Evolutionary conservation across 2,329 filamentous ascomycete genomes (phyloP), one percentile per base, ranked within the genome.

Genomic region (Diplocarpon mali): DNA sequence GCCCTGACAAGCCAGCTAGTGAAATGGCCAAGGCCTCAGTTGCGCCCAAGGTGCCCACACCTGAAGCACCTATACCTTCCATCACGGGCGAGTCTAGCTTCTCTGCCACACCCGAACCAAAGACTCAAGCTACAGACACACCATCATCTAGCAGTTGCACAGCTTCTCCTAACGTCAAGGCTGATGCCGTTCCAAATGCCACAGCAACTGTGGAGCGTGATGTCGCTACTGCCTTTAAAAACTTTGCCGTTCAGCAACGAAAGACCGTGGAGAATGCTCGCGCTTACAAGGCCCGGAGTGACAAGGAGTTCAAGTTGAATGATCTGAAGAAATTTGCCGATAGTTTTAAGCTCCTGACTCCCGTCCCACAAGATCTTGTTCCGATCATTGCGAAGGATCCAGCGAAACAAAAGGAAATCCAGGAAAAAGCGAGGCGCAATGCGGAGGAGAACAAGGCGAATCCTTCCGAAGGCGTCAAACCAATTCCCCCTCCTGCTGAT

Each of bases 371-470:
- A 41, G 92, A 98, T 64, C 68, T 98, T 30, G 88, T 98, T 24
- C 83, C 86, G 1, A 98, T 98, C 54, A 83, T 98, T 49, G 90
- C 92, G 47, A 98, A 96, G 63, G 92, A 98, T 61, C 88, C 88
- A n/a, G 75, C 71, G 37, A 98, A 95, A 68, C 92, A 96, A 65
- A 80, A 88, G 58, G 80, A 89, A 60, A 96, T 98, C 51, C 83
- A 95, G 59, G 83, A 88, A 56, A 93, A 89, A 64, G 87, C 87
- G 1, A 78, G 85, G 49, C 77, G 79, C 59, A 83, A 90, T 53
- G 80, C 79, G 2, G 80, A 86, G 50, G 76, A 80, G 51, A 67
- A 57, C 62, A 78, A 67, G 60, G 61, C 64, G 11, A 62, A 66
- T 16, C 59, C 66, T 44, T 59, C 63, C 5, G 66, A 71, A 42